Evolutionary conservation across 1,284 basidiomycete species (phyloP).

Genomic region (Naganishia sp.): DNA sequence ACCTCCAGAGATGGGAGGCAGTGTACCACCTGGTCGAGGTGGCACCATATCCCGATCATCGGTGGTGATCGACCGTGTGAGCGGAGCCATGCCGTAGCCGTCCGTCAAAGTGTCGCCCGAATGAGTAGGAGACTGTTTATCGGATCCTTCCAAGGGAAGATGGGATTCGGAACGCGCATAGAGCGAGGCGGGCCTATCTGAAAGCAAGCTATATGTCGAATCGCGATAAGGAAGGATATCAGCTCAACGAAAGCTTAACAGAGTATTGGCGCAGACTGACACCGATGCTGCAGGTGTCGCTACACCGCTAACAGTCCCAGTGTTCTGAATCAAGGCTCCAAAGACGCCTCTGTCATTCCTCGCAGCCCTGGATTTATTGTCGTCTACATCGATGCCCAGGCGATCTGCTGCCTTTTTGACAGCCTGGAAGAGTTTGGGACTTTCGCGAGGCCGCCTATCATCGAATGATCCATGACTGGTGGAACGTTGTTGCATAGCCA

Average conservation of each 20-base stretch:
- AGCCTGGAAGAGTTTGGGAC: slow-evolving; percentile 28
- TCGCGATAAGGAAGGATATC: not conserved
- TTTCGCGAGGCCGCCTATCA: not conserved
- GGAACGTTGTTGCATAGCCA: slow-evolving; percentile 17
- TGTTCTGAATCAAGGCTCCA: slow-evolving; percentile 70
- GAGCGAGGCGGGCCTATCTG: slow-evolving; percentile 23
- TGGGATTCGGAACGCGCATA: slow-evolving; percentile 26
- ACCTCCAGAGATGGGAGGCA: slow-evolving; percentile 6
- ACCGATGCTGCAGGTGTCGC: slow-evolving; percentile 62
- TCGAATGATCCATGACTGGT: slow-evolving; percentile 13
- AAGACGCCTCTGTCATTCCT: slow-evolving; percentile 67
- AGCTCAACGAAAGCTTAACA: slow-evolving; percentile 60
- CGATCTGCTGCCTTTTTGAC: slow-evolving; percentile 34
- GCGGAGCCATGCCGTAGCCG: not conserved
- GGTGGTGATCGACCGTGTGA: slow-evolving; percentile 9
- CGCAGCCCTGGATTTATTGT: slow-evolving; percentile 59
- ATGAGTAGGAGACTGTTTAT: slow-evolving; percentile 23
- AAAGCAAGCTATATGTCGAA: not conserved
- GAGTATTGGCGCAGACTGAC: slow-evolving; percentile 66
- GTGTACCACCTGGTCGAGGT: not conserved
- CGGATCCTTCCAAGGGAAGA: slow-evolving; percentile 10
- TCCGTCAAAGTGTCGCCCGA: slow-evolving; percentile 7
- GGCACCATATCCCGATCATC: slow-evolving; percentile 19
- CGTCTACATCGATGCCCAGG: slow-evolving; percentile 40
- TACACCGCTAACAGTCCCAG: slow-evolving; percentile 64